These are phyloP conservation scores for Tripterygium wilfordii DNA, from an alignment of 177 flowering plant species.

Conservation along the genomic window DNA sequence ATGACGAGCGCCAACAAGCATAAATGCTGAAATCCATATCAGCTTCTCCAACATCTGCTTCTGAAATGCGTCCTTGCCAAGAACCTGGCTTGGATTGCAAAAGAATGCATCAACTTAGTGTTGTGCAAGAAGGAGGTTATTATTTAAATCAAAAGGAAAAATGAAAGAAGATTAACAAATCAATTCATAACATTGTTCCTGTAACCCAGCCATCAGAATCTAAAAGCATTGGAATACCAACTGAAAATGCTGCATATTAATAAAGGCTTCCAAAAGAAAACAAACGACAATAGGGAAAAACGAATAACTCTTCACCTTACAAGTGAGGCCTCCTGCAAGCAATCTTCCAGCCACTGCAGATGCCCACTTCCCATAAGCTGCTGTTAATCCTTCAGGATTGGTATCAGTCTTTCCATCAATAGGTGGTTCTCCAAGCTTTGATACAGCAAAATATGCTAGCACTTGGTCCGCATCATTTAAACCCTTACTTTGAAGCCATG, in stretches of 20 bases:
- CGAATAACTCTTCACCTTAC: conserved; percentile 47
- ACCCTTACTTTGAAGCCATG: conserved; percentile 90
- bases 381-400: conserved; percentile 93
- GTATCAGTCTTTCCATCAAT: conserved; percentile 93
- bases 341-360: conserved; percentile 76
- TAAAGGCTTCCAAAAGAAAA: no score
- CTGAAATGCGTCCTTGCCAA: conserved; percentile 82
- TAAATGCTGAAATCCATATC: conserved; percentile 93
- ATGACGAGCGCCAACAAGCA: conserved; percentile 99
- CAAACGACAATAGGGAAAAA: background rate
- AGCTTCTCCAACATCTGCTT: conserved; percentile 97
- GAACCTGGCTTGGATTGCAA: no score
- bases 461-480: conserved; percentile 80
- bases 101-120: no score
- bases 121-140: no score
- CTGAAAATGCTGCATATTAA: no score
- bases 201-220: no score
- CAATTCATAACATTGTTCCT: no score
- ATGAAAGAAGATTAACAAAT: no score
- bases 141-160: no score
- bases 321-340: conserved; percentile 80
- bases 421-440: conserved; percentile 96
- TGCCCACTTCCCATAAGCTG: conserved; percentile 97
- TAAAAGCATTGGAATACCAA: no score
- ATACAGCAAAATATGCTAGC: conserved; percentile 87